These are phyloP conservation scores for Mortierella hygrophila DNA, from an alignment of 192 early-diverging fungal genomes.

Conservation along the genomic window DNA sequence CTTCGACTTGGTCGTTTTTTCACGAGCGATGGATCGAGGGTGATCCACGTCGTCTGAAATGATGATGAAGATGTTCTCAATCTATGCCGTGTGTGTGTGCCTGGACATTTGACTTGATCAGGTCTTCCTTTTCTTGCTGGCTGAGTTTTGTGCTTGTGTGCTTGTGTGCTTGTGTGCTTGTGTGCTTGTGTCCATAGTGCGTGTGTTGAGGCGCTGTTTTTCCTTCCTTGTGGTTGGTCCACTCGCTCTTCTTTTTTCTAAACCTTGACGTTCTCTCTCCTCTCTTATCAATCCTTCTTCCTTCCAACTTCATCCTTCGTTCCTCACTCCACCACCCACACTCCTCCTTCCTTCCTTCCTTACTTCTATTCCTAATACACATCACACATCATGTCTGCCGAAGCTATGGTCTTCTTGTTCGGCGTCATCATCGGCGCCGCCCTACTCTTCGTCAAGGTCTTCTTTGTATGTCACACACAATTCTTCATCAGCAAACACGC, in stretches of 20 bases:
- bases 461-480: constrained; percentile 77
- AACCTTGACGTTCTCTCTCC: background rate
- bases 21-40: background rate
- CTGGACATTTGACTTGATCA: background rate
- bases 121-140: background rate
- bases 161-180: no score
- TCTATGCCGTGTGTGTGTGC: background rate
- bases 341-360: background rate
- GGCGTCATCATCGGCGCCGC: constrained; percentile 92
- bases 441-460: constrained; percentile 95
- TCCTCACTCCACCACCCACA: constrained; percentile 13
- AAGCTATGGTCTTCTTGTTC: constrained; percentile 89
- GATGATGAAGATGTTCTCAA: background rate
- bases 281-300: background rate
- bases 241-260: background rate
- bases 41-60: background rate
- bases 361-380: background rate
- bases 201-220: constrained; percentile 8
- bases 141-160: background rate
- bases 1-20: background rate
- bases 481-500: background rate
- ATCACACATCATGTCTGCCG: constrained; percentile 63
- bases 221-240: background rate
- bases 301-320: background rate
- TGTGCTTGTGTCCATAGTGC: background rate